Percentiles rank a stretch among this genome's conserved stretches.
phyloP scores from a whole-genome alignment of 2,329 filamentous ascomycete species.

The Seiridium cupressi region DNA sequence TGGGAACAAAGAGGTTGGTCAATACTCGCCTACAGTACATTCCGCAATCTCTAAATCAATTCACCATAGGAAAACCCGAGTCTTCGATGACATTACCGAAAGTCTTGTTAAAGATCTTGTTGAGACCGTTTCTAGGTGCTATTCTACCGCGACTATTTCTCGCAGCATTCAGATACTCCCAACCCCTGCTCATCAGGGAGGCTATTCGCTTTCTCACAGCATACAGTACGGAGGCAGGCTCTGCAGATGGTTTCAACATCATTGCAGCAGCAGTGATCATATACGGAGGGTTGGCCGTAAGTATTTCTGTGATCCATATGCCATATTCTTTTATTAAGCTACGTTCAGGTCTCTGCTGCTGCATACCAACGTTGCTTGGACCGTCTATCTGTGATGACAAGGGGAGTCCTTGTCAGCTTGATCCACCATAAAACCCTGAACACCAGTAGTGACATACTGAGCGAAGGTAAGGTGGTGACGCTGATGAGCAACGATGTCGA shows the following conservation, averaged over 20 bases:
- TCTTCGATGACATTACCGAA: constrained; percentile 24
- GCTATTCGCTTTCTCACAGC: background rate
- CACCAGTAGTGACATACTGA: constrained; percentile 17
- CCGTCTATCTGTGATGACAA: constrained; percentile 29
- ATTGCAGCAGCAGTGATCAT: background rate
- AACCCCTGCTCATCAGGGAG: background rate
- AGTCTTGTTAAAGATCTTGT: constrained; percentile 27
- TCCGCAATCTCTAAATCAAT: background rate
- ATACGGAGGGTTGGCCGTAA: constrained; percentile 4
- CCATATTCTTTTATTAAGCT: background rate
- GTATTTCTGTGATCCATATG: background rate
- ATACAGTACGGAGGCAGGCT: background rate
- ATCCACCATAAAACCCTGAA: constrained; percentile 31
- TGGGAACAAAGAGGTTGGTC: constrained; percentile 25
- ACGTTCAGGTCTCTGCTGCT: constrained; percentile 26
- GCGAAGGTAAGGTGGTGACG: constrained; percentile 32
- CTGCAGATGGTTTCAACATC: background rate
- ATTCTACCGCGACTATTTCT: constrained; percentile 1
- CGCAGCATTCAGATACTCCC: background rate
- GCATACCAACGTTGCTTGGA: constrained; percentile 30
- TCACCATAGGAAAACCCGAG: constrained; percentile 19
- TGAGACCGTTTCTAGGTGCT: background rate
- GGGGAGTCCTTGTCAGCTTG: constrained; percentile 33
- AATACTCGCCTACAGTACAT: no score
- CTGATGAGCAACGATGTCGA: constrained; percentile 40